Evolutionary conservation across 148 eudicot species (phyloP).

Genomic region (Vaccinium corymbosum): DNA sequence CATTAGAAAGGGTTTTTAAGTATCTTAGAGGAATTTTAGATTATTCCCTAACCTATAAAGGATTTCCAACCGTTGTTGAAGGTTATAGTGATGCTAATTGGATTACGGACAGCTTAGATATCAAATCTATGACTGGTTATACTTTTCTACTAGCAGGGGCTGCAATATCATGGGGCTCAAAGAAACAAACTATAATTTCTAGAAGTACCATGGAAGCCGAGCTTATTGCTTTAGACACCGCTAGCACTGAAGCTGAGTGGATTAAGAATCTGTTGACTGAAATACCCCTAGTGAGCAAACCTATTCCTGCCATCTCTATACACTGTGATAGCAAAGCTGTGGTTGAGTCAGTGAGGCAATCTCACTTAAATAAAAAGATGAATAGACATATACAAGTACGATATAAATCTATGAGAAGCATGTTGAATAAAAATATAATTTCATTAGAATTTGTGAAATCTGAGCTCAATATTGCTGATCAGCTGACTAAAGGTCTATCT

Average conservation of each 20-base stretch:
- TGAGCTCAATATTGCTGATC: no score
- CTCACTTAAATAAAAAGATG: not conserved
- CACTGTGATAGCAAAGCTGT: not conserved
- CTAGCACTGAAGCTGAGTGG: slow-evolving; percentile 1
- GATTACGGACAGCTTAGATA: not conserved
- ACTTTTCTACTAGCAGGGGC: not conserved
- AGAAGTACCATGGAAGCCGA: not conserved
- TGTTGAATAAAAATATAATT: no score
- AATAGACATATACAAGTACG: not conserved
- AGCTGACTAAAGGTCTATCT: no score
- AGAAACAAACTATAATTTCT: slow-evolving; percentile 1
- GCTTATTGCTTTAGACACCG: not conserved
- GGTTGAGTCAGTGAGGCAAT: not conserved
- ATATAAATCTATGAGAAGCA: no score
- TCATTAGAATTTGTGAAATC: no score
- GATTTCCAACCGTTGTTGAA: not conserved
- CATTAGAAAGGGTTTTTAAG: no score
- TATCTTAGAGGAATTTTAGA: no score
- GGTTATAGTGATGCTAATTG: slow-evolving; percentile 10
- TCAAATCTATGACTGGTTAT: slow-evolving; percentile 5
- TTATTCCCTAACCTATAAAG: not conserved
- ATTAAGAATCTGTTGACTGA: not conserved
- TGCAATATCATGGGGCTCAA: not conserved
- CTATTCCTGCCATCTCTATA: not conserved
- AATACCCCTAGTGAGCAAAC: not conserved